Evolutionary conservation across 306 rosid species (phyloP).

Genomic region (Cucurbita pepo): DNA sequence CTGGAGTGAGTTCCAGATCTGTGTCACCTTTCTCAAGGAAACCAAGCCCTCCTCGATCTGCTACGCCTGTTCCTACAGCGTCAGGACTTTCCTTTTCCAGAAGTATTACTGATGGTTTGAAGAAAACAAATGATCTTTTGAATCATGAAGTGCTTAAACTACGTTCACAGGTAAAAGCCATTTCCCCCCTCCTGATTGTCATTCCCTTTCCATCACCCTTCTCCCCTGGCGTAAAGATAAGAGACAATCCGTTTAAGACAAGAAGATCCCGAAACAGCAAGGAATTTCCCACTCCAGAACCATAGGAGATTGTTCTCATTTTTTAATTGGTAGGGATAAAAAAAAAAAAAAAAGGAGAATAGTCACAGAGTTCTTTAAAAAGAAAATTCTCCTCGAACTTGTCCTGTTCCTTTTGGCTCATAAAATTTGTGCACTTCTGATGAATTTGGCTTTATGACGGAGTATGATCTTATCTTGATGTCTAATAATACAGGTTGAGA

Average conservation of each 20-base stretch:
- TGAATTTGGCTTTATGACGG: neutral
- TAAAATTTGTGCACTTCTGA: neutral
- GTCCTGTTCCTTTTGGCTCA: neutral
- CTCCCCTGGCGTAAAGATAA: neutral
- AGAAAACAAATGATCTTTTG: conserved; percentile 76
- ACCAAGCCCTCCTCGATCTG: conserved; percentile 91
- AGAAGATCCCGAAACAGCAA: neutral
- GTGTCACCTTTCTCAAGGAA: conserved; percentile 88
- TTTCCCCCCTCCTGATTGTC: neutral
- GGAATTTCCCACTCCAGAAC: neutral
- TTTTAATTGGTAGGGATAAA: neutral
- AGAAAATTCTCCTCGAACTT: neutral
- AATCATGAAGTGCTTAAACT: conserved; percentile 70
- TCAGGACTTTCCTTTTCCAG: conserved; percentile 90
- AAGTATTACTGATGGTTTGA: conserved; percentile 61
- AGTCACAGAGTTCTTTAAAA: neutral
- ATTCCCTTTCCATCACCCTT: neutral
- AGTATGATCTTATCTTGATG: conserved; percentile 2
- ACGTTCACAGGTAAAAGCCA: conserved; percentile 50
- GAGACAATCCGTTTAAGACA: neutral
- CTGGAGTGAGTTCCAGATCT: conserved; percentile 75
- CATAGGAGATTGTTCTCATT: neutral
- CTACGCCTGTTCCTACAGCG: conserved; percentile 86
- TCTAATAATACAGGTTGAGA: conserved; percentile 48
- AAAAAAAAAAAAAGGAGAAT: neutral